phyloP scores from a whole-genome alignment of 75 land plant genomes.

The Selaginella moellendorffii region DNA sequence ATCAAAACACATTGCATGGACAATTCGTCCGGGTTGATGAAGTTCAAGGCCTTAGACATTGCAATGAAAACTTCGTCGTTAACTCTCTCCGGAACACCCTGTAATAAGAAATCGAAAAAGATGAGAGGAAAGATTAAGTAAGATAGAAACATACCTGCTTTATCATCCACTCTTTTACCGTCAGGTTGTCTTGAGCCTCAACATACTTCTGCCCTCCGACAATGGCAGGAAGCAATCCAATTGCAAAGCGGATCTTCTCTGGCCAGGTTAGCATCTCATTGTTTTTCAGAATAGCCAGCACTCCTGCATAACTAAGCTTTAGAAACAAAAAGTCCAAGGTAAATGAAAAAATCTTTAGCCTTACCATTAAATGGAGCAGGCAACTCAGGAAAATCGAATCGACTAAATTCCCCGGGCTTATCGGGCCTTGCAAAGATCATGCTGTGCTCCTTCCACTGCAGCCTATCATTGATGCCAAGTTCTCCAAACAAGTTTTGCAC shows the following conservation, averaged over 20 bases:
- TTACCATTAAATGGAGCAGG: conserved; percentile 96
- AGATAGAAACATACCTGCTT: conserved; percentile 43
- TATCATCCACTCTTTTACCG: conserved; percentile 91
- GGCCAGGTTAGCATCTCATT: conserved; percentile 93
- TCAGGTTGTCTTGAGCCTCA: conserved; percentile 81
- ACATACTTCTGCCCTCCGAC: conserved; percentile 87
- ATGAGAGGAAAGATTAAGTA: background rate
- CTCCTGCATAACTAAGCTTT: conserved; percentile 44
- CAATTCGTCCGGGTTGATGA: conserved; percentile 94
- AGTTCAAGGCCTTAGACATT: conserved; percentile 98
- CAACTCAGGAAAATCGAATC: conserved; percentile 89
- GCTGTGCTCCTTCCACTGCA: conserved; percentile 99
- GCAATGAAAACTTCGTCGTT: conserved; percentile 96
- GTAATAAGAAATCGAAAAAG: background rate
- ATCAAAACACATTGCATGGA: conserved; percentile 98
- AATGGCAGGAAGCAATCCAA: conserved; percentile 89
- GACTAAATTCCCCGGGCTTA: conserved; percentile 94
- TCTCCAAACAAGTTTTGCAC: conserved; percentile 91
- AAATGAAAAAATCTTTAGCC: too few species aligned
- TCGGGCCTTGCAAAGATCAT: conserved; percentile 99
- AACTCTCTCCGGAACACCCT: conserved; percentile 93
- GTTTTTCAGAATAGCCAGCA: conserved; percentile 83
- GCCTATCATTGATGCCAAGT: conserved; percentile 90
- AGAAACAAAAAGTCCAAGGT: too few species aligned
- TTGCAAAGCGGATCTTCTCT: conserved; percentile 84